Base-by-base conservation (phyloP, 108 stramenopile genomes). In the Fragilariopsis cylindrus region DNA sequence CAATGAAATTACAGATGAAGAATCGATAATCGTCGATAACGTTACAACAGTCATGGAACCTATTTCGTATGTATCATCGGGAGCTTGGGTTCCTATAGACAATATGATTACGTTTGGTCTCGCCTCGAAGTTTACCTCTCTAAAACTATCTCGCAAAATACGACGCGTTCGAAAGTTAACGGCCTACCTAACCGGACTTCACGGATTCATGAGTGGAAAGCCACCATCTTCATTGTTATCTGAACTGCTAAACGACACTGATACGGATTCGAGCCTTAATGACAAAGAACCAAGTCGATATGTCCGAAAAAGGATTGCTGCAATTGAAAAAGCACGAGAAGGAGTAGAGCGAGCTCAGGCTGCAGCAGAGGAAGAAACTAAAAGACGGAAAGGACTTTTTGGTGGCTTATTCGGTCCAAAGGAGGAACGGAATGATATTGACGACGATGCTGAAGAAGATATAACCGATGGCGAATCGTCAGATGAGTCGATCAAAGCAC, bases 131-230 rank as follows among this genome's bases (percentile, higher is more conserved):
- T 43, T 52, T 13, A 54, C 70, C 6, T 56, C 65, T 2, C 63
- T 80, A 2, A 49, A 70, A 12, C 5, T 80, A 9, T 80, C 79
- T 2, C 50, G 64, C 0, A 43, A 53, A 60, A 40, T 92, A 30
- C 90, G 94, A 18, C 69, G 79, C 13, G 63, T 92, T 43, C 86
- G 94, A 47, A 95, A 95, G 76, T 44, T 79, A 5, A 74, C 76
- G 13, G 85, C 94, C 7, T 69, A 84, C 48, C 57, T 76, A 9
- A 95, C 94, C 49, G 90, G 92, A 19, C 71, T 95, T 6, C 94
- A 95, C 73, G 94, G 94, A 8, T 48, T 91, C 2, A 12, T 95
- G n/a, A 95, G 94, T 79, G 87, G 91, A 45, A 95, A 95, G 74
- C 80, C 55, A 43, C 0, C 62, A 18, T 45, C 21, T 40, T 4